Evolutionary conservation across 1,139 yeast species (phyloP).

Genomic region (Candida tropicalis): DNA sequence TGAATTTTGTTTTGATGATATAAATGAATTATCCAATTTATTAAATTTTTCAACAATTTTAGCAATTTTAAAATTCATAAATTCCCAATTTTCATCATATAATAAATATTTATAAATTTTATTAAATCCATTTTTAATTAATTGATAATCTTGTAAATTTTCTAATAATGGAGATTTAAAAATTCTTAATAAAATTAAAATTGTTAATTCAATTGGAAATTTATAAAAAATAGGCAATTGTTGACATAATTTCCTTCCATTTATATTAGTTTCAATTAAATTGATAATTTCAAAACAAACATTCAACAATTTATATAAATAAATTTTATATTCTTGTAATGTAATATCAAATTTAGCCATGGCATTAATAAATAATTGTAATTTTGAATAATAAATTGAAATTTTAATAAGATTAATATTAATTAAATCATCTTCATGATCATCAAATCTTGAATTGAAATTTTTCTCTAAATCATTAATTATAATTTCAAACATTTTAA

Average conservation of each 20-base stretch:
- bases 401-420: slow-evolving; percentile 29
- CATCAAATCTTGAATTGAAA: slow-evolving; percentile 15
- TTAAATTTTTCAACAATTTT: slow-evolving; percentile 36
- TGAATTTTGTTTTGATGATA: slow-evolving; percentile 16
- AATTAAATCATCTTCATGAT: slow-evolving; percentile 16
- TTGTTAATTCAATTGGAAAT: slow-evolving; percentile 40
- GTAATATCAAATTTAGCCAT: slow-evolving; percentile 34
- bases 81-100: slow-evolving; percentile 26
- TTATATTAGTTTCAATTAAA: slow-evolving; percentile 14
- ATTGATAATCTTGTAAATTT: slow-evolving; percentile 31
- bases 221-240: slow-evolving; percentile 46
- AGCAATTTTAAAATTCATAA: slow-evolving; percentile 29
- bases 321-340: slow-evolving; percentile 31
- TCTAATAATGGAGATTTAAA: slow-evolving; percentile 41
- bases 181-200: slow-evolving; percentile 35
- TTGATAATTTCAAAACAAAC: slow-evolving; percentile 31
- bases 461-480: slow-evolving; percentile 32
- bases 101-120: slow-evolving; percentile 27
- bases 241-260: slow-evolving; percentile 25
- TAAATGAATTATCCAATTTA: slow-evolving; percentile 17
- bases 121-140: slow-evolving; percentile 32
- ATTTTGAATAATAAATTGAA: slow-evolving; percentile 41
- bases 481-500: slow-evolving; percentile 49
- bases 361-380: slow-evolving; percentile 43
- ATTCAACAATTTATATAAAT: slow-evolving; percentile 31